phyloP scores from a whole-genome alignment of 352 stramenopile genomes.

The Halophytophthora batemanensis region DNA sequence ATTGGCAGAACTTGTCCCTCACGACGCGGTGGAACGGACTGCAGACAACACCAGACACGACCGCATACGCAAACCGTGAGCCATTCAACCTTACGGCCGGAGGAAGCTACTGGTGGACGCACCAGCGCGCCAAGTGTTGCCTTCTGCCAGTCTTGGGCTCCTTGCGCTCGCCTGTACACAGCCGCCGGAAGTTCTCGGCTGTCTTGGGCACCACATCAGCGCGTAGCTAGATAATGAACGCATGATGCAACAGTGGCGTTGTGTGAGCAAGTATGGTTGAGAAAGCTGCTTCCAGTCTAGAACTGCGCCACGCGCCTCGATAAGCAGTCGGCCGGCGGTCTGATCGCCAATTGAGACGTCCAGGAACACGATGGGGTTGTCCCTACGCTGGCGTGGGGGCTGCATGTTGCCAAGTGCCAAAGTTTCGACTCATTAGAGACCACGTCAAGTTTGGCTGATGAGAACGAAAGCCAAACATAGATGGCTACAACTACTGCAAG shows the following conservation, averaged over 20 bases:
- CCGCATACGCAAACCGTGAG: background rate
- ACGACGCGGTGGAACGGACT: constrained; percentile 92
- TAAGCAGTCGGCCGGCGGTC: constrained; percentile 84
- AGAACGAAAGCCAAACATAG: no score
- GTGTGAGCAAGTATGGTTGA: background rate
- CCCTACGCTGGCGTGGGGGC: constrained; percentile 4
- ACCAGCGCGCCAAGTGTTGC: constrained; percentile 52
- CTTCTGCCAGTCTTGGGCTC: constrained; percentile 52
- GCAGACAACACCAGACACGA: background rate
- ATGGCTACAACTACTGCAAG: no score
- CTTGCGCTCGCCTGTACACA: constrained; percentile 93
- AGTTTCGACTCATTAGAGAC: no score
- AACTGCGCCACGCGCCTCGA: constrained; percentile 61
- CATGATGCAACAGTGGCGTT: background rate
- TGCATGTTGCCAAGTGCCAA: no score
- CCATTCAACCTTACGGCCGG: background rate
- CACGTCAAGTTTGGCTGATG: no score
- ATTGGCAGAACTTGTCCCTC: constrained; percentile 87
- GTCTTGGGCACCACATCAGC: constrained; percentile 94
- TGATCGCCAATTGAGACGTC: constrained; percentile 93
- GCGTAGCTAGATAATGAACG: constrained; percentile 49
- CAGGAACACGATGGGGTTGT: constrained; percentile 93
- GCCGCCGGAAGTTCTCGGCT: constrained; percentile 95
- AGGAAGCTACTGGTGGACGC: constrained; percentile 1
- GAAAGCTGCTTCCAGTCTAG: no score